Conservation (phyloP, 1,139 yeast genomes). For the Candida tetrigidarum region DNA sequence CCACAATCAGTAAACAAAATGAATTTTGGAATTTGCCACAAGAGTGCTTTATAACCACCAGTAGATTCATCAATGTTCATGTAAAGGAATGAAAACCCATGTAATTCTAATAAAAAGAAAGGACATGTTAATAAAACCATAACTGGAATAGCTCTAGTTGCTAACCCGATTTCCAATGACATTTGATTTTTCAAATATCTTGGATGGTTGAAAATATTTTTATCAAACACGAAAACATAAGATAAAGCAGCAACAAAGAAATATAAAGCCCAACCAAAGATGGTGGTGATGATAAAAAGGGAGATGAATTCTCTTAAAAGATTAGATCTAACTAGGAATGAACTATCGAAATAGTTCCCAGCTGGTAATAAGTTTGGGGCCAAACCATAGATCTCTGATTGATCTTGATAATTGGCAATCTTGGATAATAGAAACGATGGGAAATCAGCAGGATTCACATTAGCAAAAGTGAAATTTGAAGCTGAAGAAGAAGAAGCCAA, state of each 20-base stretch:
- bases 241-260: slow-evolving; percentile 76
- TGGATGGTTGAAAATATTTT: slow-evolving; percentile 91
- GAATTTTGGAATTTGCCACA: slow-evolving; percentile 73
- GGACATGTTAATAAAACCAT: slow-evolving; percentile 91
- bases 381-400: slow-evolving; percentile 43
- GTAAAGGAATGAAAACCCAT: slow-evolving; percentile 82
- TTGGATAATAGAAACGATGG: slow-evolving; percentile 16
- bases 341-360: slow-evolving; percentile 57
- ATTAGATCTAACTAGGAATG: slow-evolving; percentile 73
- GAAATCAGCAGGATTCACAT: slow-evolving; percentile 18
- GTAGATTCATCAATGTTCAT: slow-evolving; percentile 63
- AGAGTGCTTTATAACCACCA: slow-evolving; percentile 69
- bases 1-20: slow-evolving; percentile 93
- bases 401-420: slow-evolving; percentile 32
- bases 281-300: slow-evolving; percentile 68
- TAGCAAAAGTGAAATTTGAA: slow-evolving; percentile 10
- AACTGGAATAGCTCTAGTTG: slow-evolving; percentile 78
- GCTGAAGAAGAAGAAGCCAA: slow-evolving; percentile 3
- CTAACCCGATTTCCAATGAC: slow-evolving; percentile 77
- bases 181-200: slow-evolving; percentile 94
- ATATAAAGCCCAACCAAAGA: slow-evolving; percentile 87
- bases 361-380: slow-evolving; percentile 43
- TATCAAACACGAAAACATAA: slow-evolving; percentile 80
- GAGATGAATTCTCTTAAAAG: slow-evolving; percentile 70
- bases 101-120: slow-evolving; percentile 82